Evolutionary conservation across 108 stramenopile species (phyloP).

Genomic region (Aurantiochytrium sp.): DNA sequence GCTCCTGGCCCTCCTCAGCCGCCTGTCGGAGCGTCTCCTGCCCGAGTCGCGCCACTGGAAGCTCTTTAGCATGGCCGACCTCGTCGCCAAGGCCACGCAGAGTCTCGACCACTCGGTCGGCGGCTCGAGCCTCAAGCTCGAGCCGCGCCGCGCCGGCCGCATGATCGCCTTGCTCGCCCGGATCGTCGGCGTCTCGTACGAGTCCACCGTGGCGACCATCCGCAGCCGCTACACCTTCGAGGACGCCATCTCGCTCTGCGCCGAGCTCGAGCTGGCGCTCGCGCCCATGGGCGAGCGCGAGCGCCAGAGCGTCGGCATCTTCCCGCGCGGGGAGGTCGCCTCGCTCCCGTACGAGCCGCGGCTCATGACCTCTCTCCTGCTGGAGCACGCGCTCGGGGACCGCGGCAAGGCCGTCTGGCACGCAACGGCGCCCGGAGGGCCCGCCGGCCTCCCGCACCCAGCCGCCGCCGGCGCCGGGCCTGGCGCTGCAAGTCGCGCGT

Average conservation of each 20-base stretch:
- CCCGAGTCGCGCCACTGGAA: not conserved
- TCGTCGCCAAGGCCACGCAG: conserved; percentile 16
- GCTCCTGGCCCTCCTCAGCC: not conserved
- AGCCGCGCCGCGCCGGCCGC: not conserved
- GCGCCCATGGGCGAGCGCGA: not conserved
- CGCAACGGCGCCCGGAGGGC: not conserved
- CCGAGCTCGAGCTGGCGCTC: not conserved
- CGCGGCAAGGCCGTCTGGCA: not conserved
- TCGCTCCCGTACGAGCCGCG: not conserved
- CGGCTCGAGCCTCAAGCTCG: not conserved
- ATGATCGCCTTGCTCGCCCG: not conserved
- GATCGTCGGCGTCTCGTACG: not conserved
- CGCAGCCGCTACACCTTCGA: not conserved
- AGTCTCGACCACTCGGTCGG: not conserved
- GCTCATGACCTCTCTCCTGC: not conserved
- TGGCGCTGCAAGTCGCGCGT: too few relatives aligned
- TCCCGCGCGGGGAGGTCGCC: not conserved
- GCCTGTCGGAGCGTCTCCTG: not conserved
- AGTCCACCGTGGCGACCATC: not conserved
- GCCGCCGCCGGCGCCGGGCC: not conserved
- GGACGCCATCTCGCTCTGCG: conserved; percentile 1
- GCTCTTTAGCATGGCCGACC: not conserved
- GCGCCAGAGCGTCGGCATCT: not conserved
- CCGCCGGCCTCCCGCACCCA: not conserved
- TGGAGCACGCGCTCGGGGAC: not conserved